These are phyloP conservation scores for Populus simonii DNA, from an alignment of 345 rosid species.

Conservation along the genomic window DNA sequence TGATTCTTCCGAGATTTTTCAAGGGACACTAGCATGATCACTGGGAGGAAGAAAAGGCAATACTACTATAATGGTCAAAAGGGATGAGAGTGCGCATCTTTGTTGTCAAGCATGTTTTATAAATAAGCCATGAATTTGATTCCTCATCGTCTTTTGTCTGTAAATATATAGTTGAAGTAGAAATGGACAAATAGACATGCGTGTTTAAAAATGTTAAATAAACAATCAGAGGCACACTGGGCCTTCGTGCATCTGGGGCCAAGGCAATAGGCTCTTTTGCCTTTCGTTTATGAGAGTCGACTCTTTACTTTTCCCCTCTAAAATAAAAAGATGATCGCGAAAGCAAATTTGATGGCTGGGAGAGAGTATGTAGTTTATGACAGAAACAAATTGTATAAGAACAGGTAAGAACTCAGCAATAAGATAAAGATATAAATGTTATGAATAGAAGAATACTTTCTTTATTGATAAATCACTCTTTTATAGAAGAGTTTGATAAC, in stretches of 20 bases:
- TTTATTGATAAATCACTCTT: too few species aligned
- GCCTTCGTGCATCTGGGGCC: not conserved
- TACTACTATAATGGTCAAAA: constrained; percentile 24
- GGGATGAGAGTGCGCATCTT: constrained; percentile 5
- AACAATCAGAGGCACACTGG: not conserved
- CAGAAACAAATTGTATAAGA: too few species aligned
- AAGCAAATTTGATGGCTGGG: constrained; percentile 36
- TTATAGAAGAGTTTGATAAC: too few species aligned
- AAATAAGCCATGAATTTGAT: constrained; percentile 28
- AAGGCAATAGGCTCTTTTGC: not conserved
- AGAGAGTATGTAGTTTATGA: not conserved
- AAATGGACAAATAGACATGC: constrained; percentile 2
- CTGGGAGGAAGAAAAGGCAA: constrained; percentile 2
- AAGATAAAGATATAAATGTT: too few species aligned
- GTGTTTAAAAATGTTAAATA: not conserved
- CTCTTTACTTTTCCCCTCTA: constrained; percentile 14
- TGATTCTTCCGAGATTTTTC: not conserved
- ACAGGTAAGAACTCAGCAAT: too few species aligned
- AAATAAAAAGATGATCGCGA: constrained; percentile 14
- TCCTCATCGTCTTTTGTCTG: constrained; percentile 20
- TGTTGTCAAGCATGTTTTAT: constrained; percentile 25
- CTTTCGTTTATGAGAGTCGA: constrained; percentile 2
- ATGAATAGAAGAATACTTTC: too few species aligned
- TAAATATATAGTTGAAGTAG: constrained; percentile 3
- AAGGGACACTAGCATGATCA: not conserved